A percentile compares a stretch with the other conserved stretches of the same genome.
Evolutionary conservation across 2,329 filamentous ascomycete species (phyloP).

Genomic region (Fusarium sp.): DNA sequence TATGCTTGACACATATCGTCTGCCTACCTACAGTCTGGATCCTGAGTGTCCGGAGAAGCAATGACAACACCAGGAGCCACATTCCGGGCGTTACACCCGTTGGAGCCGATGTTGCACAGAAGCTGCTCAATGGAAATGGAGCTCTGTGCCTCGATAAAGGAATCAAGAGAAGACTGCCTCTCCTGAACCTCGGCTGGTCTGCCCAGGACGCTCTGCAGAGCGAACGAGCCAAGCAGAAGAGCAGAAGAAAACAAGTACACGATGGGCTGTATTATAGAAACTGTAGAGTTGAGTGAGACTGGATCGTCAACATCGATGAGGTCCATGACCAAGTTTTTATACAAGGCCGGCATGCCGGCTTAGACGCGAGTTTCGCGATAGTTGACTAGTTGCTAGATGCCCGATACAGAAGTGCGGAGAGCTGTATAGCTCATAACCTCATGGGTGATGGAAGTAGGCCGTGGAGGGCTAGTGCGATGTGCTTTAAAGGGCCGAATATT

Average conservation of each 20-base stretch:
- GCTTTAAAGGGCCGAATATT: slow-evolving; percentile 43
- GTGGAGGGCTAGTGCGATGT: slow-evolving; percentile 38
- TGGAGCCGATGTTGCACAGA: slow-evolving; percentile 67
- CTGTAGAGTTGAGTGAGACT: slow-evolving; percentile 45
- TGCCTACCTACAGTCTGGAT: slow-evolving; percentile 63
- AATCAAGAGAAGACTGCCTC: slow-evolving; percentile 59
- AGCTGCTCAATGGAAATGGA: slow-evolving; percentile 61
- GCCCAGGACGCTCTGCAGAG: slow-evolving; percentile 61
- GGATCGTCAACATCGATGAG: slow-evolving; percentile 36
- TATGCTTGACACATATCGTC: too few relatives aligned
- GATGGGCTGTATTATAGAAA: slow-evolving; percentile 50
- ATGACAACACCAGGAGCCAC: slow-evolving; percentile 63
- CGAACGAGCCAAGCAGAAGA: slow-evolving; percentile 60
- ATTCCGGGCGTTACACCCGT: slow-evolving; percentile 59
- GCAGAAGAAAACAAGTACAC: slow-evolving; percentile 62
- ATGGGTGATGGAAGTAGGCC: slow-evolving; percentile 19
- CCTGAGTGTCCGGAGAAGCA: slow-evolving; percentile 62
- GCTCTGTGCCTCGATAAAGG: slow-evolving; percentile 62
- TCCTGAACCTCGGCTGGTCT: slow-evolving; percentile 51
- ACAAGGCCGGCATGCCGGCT: slow-evolving; percentile 14
- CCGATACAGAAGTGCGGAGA: slow-evolving; percentile 36
- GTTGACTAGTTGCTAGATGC: slow-evolving; percentile 15
- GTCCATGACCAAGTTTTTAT: slow-evolving; percentile 43
- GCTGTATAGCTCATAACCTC: slow-evolving; percentile 8
- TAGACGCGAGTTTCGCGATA: not conserved